Evolutionary conservation across 345 rosid genomes (phyloP).

Genomic region (Camelina laxa): DNA sequence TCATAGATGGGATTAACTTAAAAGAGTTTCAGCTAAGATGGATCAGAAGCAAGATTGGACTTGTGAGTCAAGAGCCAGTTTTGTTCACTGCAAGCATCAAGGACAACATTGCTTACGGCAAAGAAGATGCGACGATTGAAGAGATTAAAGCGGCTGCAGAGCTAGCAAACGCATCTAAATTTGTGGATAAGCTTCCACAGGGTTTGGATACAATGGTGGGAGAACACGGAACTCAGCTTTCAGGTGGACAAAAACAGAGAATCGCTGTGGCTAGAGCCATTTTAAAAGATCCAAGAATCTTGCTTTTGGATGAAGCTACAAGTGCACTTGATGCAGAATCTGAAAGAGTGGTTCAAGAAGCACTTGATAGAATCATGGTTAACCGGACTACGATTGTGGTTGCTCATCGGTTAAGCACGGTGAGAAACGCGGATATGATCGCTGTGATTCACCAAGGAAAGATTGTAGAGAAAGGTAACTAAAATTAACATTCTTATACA

Average conservation of each 20-base stretch:
- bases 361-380: conserved; percentile 63
- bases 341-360: conserved; percentile 65
- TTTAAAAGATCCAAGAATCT: conserved; percentile 65
- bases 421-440: conserved; percentile 59
- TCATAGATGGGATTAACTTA: conserved; percentile 60
- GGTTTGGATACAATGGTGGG: conserved; percentile 82
- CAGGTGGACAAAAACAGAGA: conserved; percentile 88
- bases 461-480: conserved; percentile 55
- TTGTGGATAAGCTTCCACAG: conserved; percentile 67
- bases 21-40: conserved; percentile 63
- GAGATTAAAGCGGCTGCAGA: conserved; percentile 63
- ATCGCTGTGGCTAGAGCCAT: conserved; percentile 77
- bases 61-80: conserved; percentile 80
- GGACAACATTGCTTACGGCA: conserved; percentile 68
- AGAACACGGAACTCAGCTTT: conserved; percentile 80
- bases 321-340: conserved; percentile 82
- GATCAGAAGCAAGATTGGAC: conserved; percentile 72
- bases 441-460: conserved; percentile 57
- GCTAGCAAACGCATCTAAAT: conserved; percentile 67
- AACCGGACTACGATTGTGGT: conserved; percentile 63
- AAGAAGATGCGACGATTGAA: conserved; percentile 54
- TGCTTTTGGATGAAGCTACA: conserved; percentile 78
- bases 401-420: conserved; percentile 68
- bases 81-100: conserved; percentile 61
- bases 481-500: conserved; percentile 6